A percentile compares a stretch with the other conserved stretches of the same genome.
phyloP scores from a whole-genome alignment of 2,329 filamentous ascomycete species.

The Botrytis tulipae region DNA sequence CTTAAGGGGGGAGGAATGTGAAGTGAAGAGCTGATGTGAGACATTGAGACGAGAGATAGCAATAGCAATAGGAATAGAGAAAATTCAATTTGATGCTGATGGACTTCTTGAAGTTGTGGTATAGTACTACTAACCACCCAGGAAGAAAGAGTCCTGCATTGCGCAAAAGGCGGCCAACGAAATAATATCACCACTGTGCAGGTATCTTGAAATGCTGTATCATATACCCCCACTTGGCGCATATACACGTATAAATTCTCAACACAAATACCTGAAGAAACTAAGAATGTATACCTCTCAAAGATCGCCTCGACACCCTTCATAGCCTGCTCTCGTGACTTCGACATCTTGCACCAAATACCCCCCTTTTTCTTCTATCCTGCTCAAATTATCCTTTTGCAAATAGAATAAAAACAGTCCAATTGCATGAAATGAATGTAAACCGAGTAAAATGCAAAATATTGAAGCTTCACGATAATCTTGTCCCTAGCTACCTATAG shows the following conservation, averaged over 20 bases:
- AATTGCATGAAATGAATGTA: background rate
- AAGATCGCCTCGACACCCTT: slow-evolving; percentile 35
- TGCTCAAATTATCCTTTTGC: too few relatives aligned
- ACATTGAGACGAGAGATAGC: too few relatives aligned
- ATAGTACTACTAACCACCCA: background rate
- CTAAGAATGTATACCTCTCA: slow-evolving; percentile 28
- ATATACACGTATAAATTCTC: background rate
- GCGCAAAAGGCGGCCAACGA: background rate
- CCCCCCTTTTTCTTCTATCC: background rate
- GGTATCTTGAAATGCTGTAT: too few relatives aligned
- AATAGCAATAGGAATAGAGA: too few relatives aligned
- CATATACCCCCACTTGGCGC: background rate
- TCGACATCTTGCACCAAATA: slow-evolving; percentile 18
- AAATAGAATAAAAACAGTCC: too few relatives aligned
- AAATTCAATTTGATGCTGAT: background rate
- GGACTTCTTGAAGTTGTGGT: background rate
- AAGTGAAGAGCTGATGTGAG: background rate
- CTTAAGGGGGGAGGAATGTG: background rate
- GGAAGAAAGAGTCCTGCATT: background rate
- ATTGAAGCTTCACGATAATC: background rate
- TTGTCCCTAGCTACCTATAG: background rate
- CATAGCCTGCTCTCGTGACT: slow-evolving; percentile 29
- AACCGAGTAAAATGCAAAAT: background rate
- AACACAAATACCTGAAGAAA: background rate
- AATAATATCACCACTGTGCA: background rate